These are phyloP conservation scores for Collybia sordida DNA, from an alignment of 768 basidiomycete species.

Conservation along the genomic window DNA sequence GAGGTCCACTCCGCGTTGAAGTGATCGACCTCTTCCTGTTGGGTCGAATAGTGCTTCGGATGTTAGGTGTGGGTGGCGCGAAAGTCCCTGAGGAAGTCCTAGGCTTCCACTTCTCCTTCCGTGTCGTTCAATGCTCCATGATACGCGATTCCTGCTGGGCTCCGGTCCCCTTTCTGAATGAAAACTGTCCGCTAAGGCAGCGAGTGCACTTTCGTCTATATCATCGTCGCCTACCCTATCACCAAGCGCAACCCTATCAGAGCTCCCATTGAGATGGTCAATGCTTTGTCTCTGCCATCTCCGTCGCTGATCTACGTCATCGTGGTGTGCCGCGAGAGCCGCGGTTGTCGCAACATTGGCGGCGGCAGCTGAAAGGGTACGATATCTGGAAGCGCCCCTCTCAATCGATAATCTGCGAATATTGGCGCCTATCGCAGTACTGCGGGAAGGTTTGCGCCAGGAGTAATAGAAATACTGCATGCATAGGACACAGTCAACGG, in stretches of 20 bases:
- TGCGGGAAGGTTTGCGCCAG: constrained; percentile 36
- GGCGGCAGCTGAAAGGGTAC: constrained; percentile 65
- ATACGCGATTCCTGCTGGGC: constrained; percentile 50
- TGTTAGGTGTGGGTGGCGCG: constrained; percentile 33
- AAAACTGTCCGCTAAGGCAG: constrained; percentile 70
- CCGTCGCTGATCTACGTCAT: constrained; percentile 37
- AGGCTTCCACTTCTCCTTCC: constrained; percentile 43
- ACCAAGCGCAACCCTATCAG: constrained; percentile 12
- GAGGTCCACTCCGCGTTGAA: constrained; percentile 35
- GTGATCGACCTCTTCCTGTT: constrained; percentile 43
- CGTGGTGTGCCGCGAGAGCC: constrained; percentile 64
- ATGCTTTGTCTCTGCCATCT: constrained; percentile 24
- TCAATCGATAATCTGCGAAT: constrained; percentile 52
- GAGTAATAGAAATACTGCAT: constrained; percentile 82
- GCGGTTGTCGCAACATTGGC: constrained; percentile 74
- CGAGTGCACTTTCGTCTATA: constrained; percentile 49
- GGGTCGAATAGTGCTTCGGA: constrained; percentile 26
- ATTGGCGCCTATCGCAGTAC: constrained; percentile 38
- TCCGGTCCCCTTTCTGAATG: constrained; percentile 66
- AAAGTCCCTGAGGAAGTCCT: constrained; percentile 31
- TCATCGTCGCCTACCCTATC: constrained; percentile 36
- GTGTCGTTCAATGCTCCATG: constrained; percentile 65
- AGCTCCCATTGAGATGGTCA: constrained; percentile 21
- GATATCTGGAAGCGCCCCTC: constrained; percentile 59
- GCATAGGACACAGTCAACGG: constrained; percentile 75